Evolutionary conservation across 352 stramenopile genomes (phyloP), one percentile per base, ranked within the genome.

Genomic region (Phytopythium ostracodes): DNA sequence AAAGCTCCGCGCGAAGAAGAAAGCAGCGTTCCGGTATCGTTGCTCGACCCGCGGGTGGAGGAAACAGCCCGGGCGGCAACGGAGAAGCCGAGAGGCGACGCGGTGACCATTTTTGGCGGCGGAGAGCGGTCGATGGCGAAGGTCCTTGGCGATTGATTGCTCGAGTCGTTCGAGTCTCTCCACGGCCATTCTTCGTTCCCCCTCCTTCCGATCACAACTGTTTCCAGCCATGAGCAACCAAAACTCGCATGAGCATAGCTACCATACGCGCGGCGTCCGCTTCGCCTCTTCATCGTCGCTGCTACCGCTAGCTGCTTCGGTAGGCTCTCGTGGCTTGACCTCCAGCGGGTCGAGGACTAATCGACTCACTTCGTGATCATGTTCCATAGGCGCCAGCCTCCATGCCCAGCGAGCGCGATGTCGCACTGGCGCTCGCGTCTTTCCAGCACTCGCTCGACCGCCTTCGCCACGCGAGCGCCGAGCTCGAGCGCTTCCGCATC

Each of bases 401-500:
- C 18, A 12, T n/a, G 12, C 7, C 49, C 8, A 17, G 17, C 27
- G 52, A 58, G 31, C n/a, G 35, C 20, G 52, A 58, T 10, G 33
- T 44, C n/a, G 12, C 33, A 6, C 20, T 58, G 31, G 52, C 52
- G 9, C 52, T 58, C 18, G 52, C 52, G 0, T 46, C 31, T 4
- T 46, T 44, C 52, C 52, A 58, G 31, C 31, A 31, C 52, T 44
- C 35, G 31, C 31, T 58, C 7, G 35, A 31, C 20, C 52, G 35
- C 20, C 52, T 58, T 3, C 52, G 52, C 27, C 18, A 44, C 36
- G 52, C 31, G 14, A 22, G 22, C 12, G 35, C n/a, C 31, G 31
- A 58, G 31, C 52, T 58, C 52, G 52, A 58, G n/a, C 52, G 52
- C 52, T 58, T 58, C 52, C 52, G 52, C 20, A 31, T 58, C 10